Conservation (phyloP, 2,329 filamentous ascomycete species). For the Pseudocercospora fuligena region DNA sequence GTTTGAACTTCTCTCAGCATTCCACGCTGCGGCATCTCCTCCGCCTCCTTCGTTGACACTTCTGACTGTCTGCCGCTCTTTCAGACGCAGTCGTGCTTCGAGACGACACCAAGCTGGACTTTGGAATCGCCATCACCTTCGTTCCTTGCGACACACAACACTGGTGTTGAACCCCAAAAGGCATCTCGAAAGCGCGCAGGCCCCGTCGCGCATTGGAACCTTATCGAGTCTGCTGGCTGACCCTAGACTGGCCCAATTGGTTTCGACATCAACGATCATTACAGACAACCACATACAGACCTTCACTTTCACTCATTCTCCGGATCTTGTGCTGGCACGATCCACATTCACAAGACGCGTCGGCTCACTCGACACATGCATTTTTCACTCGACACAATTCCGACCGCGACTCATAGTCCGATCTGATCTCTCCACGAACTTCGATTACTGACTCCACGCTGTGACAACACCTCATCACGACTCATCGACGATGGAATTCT, state of each 20-base stretch:
- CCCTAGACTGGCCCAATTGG: not conserved
- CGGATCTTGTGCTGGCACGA: slow-evolving; percentile 21
- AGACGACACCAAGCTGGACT: slow-evolving; percentile 5
- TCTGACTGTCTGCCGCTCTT: slow-evolving; percentile 12
- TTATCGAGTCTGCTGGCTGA: not conserved
- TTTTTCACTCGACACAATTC: not conserved
- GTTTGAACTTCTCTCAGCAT: slow-evolving; percentile 1
- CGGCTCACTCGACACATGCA: not conserved
- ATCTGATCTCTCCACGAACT: slow-evolving; percentile 4
- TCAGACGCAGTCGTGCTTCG: slow-evolving; percentile 14
- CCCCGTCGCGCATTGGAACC: not conserved
- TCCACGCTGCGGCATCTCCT: not conserved
- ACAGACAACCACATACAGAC: not conserved
- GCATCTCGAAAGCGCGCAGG: not conserved
- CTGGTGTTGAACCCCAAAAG: slow-evolving; percentile 8
- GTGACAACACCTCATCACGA: not conserved
- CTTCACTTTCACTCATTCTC: not conserved
- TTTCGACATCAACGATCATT: not conserved
- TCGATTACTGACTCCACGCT: not conserved
- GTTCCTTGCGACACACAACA: slow-evolving; percentile 8
- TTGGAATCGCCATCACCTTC: slow-evolving; percentile 1
- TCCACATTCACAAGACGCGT: slow-evolving; percentile 15
- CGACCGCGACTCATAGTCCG: not conserved
- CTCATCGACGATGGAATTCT: slow-evolving; percentile 17
- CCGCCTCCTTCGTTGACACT: slow-evolving; percentile 2